Percentiles rank a stretch among this genome's conserved stretches.
These are phyloP conservation scores for Thalassiosira gravida DNA, from an alignment of 352 stramenopile species.

Conservation along the genomic window DNA sequence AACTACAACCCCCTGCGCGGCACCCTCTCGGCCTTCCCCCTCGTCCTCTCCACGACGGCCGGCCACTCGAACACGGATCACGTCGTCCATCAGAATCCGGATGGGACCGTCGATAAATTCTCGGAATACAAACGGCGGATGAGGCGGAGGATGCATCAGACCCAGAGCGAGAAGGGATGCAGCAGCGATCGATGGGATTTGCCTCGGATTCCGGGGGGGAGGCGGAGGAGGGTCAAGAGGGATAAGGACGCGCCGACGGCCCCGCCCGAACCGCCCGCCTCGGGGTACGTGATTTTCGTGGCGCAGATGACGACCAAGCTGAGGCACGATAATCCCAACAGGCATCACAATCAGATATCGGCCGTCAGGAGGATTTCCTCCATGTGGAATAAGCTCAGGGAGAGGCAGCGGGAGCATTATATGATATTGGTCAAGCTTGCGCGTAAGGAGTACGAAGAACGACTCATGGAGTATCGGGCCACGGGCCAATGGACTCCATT, in stretches of 20 bases:
- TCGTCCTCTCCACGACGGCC: constrained; percentile 55
- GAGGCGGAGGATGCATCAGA: constrained; percentile 40
- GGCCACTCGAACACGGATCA: constrained; percentile 85
- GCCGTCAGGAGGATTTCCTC: constrained; percentile 70
- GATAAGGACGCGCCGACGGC: constrained; percentile 60
- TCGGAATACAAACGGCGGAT: constrained; percentile 71
- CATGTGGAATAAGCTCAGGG: constrained; percentile 68
- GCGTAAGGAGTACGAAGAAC: constrained; percentile 62
- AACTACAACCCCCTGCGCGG: constrained; percentile 48
- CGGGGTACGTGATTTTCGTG: constrained; percentile 75
- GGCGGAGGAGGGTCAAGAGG: constrained; percentile 67
- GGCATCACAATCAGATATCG: constrained; percentile 71
- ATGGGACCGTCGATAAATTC: constrained; percentile 60
- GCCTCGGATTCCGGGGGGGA: constrained; percentile 61
- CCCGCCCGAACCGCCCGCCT: constrained; percentile 63
- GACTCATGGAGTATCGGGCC: constrained; percentile 73
- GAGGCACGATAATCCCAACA: constrained; percentile 75
- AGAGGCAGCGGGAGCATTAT: constrained; percentile 67
- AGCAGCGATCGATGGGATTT: constrained; percentile 74
- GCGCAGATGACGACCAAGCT: constrained; percentile 83
- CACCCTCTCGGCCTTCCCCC: constrained; percentile 39
- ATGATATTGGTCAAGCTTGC: constrained; percentile 62
- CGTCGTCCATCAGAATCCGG: constrained; percentile 60
- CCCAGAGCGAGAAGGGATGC: constrained; percentile 58
- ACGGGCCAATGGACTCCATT: constrained; percentile 65